Evolutionary conservation across 2,329 filamentous ascomycete genomes (phyloP), one percentile per base, ranked within the genome.

Genomic region (Ceratocystis papillata): DNA sequence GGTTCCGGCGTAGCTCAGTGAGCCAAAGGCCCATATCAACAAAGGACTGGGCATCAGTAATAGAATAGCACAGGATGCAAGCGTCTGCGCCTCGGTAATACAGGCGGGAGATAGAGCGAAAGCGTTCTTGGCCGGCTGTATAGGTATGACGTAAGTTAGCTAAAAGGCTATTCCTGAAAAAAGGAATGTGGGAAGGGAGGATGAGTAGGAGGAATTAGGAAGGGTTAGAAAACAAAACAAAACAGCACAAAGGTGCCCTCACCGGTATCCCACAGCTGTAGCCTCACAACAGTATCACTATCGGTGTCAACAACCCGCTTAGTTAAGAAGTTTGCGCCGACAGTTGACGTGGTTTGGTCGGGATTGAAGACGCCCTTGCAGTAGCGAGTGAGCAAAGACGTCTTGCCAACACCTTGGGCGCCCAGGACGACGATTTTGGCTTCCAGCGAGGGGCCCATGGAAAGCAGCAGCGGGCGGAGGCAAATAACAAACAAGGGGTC

Each of bases 31-130:
- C 90, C 90, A 96, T 96, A 76, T 96, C 90, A 71, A 85, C 82
- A 75, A 96, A 96, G 68, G 89, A 94, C 71, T 85, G 79, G 68
- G 87, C 86, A 75, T 92, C 88, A 68, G 91, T 96, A 74, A 96
- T 95, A 78, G 89, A 89, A 79, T 96, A 96, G 81, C 92, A 96
- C 60, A 96, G 83, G 68, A 96, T 90, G 72, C 90, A 94, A 67
- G 92, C 92, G 73, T 96, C 93, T 69, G 93, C 93, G 73, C 92
- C 92, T 73, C 93, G 88, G 77, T 99, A 99, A 80, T 97, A 97
- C 65, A 99, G 84, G 66, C 92, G 87, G 8, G 90, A 95, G 72
- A 99, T 97, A 69, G 88, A 92, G 71, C 93, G 86, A 75, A 97
- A 99, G 66, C 93, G 86, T 78, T 99, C 93, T 74, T 99, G 93